Base-by-base conservation (phyloP, 140 eudicot species). In the Ambrosia hybrid region DNA sequence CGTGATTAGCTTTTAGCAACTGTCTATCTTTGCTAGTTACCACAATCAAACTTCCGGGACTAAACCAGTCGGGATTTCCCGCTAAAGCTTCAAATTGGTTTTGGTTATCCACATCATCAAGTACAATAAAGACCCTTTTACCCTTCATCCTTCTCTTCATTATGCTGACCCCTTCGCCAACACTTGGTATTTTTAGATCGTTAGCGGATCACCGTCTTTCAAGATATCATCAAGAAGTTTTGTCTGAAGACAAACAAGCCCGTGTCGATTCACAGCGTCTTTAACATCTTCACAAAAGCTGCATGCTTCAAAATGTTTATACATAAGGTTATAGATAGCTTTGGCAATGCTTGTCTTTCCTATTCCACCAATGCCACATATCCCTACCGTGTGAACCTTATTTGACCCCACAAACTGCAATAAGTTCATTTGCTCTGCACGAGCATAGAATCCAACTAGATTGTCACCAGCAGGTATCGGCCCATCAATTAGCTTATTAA, bases 341-440 rank as follows among this genome's bases (percentile, higher is more conserved):
- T 79, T 87, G 53, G 88, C 89, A 16, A 87, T 41, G 56, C 86
- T 80, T 34, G 94, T 87, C 73, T 87, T 87, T 43, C 94, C 94
- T 70, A 87, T 76, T n/a, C 94, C 94, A 9, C 83, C 87, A 26
- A 78, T 71, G 14, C 94, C 94, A 17, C 76, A 79, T 37, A 87
- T 51, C 33, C 86, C 85, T 58, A 87, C 39, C 55, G 78, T 81
- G 69, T 74, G 70, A 49, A 82, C 58, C 65, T 59, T 59, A 71
- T 11, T 41, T 68, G 76, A 79, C 52, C 72, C 80, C 55, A 51
- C 38, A 38, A 76, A 60, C 13, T 46, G 76, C 49, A 80, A 65
- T 68, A 71, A 48, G 16, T 60, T 74, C 82, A 70, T 52, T 68
- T 78, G 34, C 14, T 80, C 79, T 13, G 63, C 48, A 13, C 82